These are phyloP conservation scores for Pseudocercospora macadamiae DNA, from an alignment of 2,329 filamentous ascomycete species.

Conservation along the genomic window DNA sequence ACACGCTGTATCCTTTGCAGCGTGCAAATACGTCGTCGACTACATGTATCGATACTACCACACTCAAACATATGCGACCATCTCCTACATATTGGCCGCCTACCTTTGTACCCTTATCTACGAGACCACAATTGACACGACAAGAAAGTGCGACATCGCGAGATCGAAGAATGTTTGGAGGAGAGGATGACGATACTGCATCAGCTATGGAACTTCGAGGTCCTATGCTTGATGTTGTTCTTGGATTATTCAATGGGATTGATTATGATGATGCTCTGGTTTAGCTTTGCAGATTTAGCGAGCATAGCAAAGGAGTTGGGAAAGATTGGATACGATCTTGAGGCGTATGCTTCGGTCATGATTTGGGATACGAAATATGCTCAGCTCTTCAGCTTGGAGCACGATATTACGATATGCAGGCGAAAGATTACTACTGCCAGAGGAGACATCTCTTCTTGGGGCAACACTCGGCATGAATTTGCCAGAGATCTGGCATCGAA, in stretches of 20 bases:
- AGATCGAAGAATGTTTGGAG: constrained; percentile 46
- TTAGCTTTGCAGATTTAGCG: constrained; percentile 1
- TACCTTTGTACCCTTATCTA: neutral
- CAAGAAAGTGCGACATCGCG: constrained; percentile 20
- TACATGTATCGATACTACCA: neutral
- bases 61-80: too few relatives aligned
- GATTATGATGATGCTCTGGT: constrained; percentile 43
- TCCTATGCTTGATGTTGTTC: constrained; percentile 52
- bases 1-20: neutral
- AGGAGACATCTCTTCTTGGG: neutral
- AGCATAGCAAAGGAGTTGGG: constrained; percentile 2
- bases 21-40: neutral
- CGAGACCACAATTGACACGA: constrained; percentile 4
- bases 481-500: neutral
- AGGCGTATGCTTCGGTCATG: neutral
- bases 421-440: too few relatives aligned
- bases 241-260: constrained; percentile 49
- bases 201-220: constrained; percentile 41
- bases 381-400: constrained; percentile 7
- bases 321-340: neutral
- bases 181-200: constrained; percentile 44
- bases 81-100: neutral
- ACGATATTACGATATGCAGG: neutral
- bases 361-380: neutral
- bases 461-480: neutral